Percentiles rank a stretch among this genome's conserved stretches.
Conservation (phyloP, 2,329 filamentous ascomycete species). For the Cladophialophora bantiana region DNA sequence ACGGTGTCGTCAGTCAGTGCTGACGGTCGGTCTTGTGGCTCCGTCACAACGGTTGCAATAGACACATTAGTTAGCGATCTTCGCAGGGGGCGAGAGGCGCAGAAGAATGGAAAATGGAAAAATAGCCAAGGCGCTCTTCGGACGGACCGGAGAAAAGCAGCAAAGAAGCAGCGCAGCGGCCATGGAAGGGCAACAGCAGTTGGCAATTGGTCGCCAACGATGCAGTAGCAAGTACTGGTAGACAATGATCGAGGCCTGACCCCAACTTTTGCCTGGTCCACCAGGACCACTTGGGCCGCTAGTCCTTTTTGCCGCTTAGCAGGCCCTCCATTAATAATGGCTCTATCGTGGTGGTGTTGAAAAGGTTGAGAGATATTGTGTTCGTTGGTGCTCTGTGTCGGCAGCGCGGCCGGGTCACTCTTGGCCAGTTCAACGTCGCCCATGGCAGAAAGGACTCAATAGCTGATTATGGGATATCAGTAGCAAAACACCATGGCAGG, state of each 20-base stretch:
- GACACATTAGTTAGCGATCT: conserved; percentile 11
- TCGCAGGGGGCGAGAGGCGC: conserved; percentile 23
- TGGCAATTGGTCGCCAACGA: conserved; percentile 3
- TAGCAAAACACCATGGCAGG: too few species aligned
- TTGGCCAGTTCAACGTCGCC: background rate
- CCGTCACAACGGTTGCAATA: background rate
- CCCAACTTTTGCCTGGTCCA: conserved; percentile 1
- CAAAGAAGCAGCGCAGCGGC: conserved; percentile 1
- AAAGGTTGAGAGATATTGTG: too few species aligned
- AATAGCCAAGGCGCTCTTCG: conserved; percentile 30
- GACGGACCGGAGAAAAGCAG: conserved; percentile 28
- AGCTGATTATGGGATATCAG: background rate
- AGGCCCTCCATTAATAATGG: conserved; percentile 16
- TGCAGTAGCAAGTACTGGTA: too few species aligned
- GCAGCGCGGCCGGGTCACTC: too few species aligned
- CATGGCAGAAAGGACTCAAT: background rate
- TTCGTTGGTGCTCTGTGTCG: too few species aligned
- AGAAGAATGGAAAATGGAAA: conserved; percentile 8
- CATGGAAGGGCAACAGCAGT: background rate
- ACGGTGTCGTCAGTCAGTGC: conserved; percentile 5
- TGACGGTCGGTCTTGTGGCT: background rate
- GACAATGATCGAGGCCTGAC: conserved; percentile 15
- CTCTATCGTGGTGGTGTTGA: background rate
- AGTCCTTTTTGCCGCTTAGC: conserved; percentile 6
- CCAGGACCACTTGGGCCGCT: background rate